These are phyloP conservation scores for Dovyalis caffra DNA, from an alignment of 345 rosid genomes.

Conservation along the genomic window DNA sequence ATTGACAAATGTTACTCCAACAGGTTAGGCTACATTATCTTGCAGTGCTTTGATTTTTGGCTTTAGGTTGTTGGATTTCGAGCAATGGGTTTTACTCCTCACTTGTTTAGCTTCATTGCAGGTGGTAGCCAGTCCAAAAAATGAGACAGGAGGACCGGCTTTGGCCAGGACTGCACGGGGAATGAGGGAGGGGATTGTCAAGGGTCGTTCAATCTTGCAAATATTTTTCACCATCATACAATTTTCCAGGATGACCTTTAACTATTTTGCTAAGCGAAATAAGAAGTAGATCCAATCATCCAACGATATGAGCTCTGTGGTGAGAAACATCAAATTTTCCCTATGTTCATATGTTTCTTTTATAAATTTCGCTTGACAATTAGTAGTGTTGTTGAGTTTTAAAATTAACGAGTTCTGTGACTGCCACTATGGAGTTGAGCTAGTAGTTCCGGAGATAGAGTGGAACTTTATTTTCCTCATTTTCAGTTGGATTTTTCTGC, in stretches of 20 bases:
- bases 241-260: slow-evolving; percentile 45
- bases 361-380: slow-evolving; percentile 1
- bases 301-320: slow-evolving; percentile 21
- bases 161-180: slow-evolving; percentile 59
- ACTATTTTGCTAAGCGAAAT: slow-evolving; percentile 43
- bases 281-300: slow-evolving; percentile 38
- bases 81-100: slow-evolving; percentile 41
- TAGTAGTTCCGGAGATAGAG: slow-evolving; percentile 8
- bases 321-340: slow-evolving; percentile 18
- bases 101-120: slow-evolving; percentile 77
- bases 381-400: not conserved
- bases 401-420: not conserved
- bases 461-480: not conserved
- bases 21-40: slow-evolving; percentile 38
- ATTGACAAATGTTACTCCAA: slow-evolving; percentile 47
- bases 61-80: slow-evolving; percentile 1
- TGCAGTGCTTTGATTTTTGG: not conserved
- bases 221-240: slow-evolving; percentile 42
- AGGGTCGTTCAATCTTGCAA: slow-evolving; percentile 62
- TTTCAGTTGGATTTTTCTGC: not conserved
- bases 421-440: no score
- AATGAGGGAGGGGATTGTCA: slow-evolving; percentile 59
- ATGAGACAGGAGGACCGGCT: slow-evolving; percentile 37
- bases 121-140: slow-evolving; percentile 43
- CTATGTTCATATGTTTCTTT: not conserved